Conservation (phyloP, 495 filamentous ascomycete genomes). For the Neurospora sp. region DNA sequence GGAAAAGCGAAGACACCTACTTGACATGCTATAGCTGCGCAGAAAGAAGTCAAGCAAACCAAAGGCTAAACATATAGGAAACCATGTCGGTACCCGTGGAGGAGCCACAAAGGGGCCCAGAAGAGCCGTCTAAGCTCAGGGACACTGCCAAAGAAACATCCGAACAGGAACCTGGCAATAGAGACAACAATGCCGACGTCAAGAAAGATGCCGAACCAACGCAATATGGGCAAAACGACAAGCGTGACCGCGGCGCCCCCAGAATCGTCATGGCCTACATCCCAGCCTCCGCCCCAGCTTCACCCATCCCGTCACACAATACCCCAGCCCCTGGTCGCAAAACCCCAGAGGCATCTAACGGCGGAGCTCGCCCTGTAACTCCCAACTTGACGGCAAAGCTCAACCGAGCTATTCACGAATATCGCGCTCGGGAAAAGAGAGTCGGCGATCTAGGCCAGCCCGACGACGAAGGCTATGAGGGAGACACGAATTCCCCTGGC, state of each 20-base stretch:
- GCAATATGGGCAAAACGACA: neutral
- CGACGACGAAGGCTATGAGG: neutral
- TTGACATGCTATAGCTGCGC: neutral
- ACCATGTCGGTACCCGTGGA: neutral
- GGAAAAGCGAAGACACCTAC: neutral
- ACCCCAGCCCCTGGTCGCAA: neutral
- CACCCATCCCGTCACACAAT: neutral
- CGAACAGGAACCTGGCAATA: neutral
- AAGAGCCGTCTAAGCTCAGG: neutral
- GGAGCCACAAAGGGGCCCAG: neutral
- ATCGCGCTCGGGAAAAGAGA: neutral
- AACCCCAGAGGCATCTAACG: neutral
- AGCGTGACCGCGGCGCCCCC: neutral
- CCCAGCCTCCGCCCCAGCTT: neutral
- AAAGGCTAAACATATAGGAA: neutral
- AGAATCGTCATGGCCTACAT: neutral
- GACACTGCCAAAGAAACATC: neutral
- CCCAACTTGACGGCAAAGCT: neutral
- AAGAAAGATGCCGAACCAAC: neutral
- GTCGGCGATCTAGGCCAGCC: neutral
- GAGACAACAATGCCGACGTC: neutral
- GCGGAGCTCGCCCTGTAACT: neutral
- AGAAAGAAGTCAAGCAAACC: neutral
- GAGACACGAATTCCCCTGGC: neutral
- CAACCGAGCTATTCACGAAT: neutral